Evolutionary conservation across 2,329 filamentous ascomycete genomes (phyloP).

Genomic region (Pyricularia grisea): DNA sequence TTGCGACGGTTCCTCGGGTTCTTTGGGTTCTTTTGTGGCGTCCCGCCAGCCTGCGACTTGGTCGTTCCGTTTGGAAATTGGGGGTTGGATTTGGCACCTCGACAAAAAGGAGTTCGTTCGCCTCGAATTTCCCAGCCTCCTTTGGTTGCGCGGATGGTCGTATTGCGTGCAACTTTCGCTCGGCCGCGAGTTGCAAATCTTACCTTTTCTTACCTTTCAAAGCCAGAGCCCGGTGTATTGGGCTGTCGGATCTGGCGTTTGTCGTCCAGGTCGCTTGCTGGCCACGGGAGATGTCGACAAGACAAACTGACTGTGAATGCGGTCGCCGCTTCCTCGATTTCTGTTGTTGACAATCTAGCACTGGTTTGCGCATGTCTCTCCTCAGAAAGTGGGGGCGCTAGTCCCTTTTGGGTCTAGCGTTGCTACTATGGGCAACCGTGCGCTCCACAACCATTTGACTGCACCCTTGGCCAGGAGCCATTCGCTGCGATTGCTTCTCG

Average conservation of each 20-base stretch:
- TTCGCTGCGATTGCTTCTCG: neutral
- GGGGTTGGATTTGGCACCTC: neutral
- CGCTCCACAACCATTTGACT: constrained; percentile 2
- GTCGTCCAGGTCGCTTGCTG: neutral
- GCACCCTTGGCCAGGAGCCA: neutral
- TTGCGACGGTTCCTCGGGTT: neutral
- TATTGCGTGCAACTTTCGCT: neutral
- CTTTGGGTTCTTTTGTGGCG: neutral
- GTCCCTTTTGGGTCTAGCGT: constrained; percentile 6
- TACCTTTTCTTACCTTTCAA: neutral
- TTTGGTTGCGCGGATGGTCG: neutral
- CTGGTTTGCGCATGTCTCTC: constrained; percentile 7
- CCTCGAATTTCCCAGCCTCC: neutral
- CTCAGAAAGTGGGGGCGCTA: constrained; percentile 14
- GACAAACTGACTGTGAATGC: neutral
- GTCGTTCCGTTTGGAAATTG: neutral
- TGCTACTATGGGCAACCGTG: constrained; percentile 17
- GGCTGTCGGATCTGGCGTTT: constrained; percentile 3
- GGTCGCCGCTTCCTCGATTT: constrained; percentile 5
- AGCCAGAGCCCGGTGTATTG: constrained; percentile 3
- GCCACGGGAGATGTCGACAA: neutral
- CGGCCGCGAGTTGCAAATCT: neutral
- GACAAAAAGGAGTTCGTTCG: neutral
- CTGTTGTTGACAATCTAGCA: constrained; percentile 6
- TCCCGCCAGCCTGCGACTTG: neutral